These are phyloP conservation scores for Colletotrichum lupini DNA, from an alignment of 2,329 filamentous ascomycete genomes.

Conservation along the genomic window DNA sequence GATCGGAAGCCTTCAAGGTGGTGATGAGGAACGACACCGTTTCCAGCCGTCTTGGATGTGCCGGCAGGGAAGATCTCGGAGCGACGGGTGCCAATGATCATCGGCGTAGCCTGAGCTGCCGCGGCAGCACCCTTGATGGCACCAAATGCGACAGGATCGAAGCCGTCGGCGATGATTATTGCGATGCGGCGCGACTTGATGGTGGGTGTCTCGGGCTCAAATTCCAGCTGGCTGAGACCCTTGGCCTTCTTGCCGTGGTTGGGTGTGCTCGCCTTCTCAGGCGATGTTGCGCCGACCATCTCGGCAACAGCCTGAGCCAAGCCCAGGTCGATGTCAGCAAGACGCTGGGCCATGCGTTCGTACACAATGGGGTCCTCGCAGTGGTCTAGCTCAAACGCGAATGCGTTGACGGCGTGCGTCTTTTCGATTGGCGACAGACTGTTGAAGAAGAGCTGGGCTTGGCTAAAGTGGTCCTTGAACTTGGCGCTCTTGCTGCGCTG, in stretches of 20 bases:
- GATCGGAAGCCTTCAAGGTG: conserved; percentile 84
- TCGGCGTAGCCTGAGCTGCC: conserved; percentile 72
- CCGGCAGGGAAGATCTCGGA: conserved; percentile 73
- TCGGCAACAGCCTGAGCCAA: conserved; percentile 77
- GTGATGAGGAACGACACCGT: conserved; percentile 76
- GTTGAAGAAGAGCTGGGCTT: conserved; percentile 88
- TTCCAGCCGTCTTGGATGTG: conserved; percentile 61
- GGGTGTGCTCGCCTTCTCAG: conserved; percentile 59
- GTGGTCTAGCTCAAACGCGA: conserved; percentile 81
- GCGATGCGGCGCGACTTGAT: conserved; percentile 79
- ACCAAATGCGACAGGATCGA: conserved; percentile 73
- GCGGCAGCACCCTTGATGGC: conserved; percentile 73
- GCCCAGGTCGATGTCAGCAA: conserved; percentile 77
- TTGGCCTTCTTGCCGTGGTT: conserved; percentile 78
- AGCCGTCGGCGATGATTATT: conserved; percentile 83
- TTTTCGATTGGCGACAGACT: conserved; percentile 76
- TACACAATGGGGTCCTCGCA: conserved; percentile 85
- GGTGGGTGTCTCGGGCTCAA: conserved; percentile 69
- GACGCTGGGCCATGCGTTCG: conserved; percentile 73
- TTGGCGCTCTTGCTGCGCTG: conserved; percentile 75
- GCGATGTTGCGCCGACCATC: conserved; percentile 73
- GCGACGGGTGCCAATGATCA: conserved; percentile 78
- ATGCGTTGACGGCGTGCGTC: conserved; percentile 67
- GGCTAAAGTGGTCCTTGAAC: conserved; percentile 81
- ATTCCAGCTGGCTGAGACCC: conserved; percentile 76